Evolutionary conservation across 2,329 filamentous ascomycete genomes (phyloP), one percentile per base, ranked within the genome.

Genomic region (Calcarisporium arbuscula): DNA sequence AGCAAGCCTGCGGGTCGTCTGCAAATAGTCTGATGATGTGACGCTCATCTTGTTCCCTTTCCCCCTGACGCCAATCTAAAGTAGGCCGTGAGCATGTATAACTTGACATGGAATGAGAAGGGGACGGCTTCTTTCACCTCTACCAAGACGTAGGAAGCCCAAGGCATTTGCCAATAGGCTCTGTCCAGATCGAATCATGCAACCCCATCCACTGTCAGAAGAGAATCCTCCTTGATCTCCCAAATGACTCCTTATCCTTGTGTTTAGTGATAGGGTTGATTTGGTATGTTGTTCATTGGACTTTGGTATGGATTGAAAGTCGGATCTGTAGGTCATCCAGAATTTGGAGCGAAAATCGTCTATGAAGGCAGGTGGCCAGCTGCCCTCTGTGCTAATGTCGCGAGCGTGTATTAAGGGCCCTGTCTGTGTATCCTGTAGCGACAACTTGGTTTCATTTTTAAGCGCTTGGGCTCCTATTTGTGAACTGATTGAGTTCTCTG

Each of bases 181-280:
- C 64, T 98, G 92, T 4, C 92, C 92, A 6, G 90, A 95, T 40
- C 92, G 73, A 49, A 98, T 96, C 92, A 98, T 98, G 54, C 92
- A 98, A 0, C 92, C 92, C 88, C 94, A 98, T 33, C 92, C 92
- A 8, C 86, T 89, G 57, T 98, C 92, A 3, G 87, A 90, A 9
- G 86, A 84, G 60, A 96, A 98, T 5, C 85, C 88, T 18, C 72
- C 71, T 38, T 85, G 77, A 31, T 95, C 86, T 9, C 77, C 73
- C 6, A 96, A 65, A 51, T 87, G 83, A 35, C 72, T 89, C 51
- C 88, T 84, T 47, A 96, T 68, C 32, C 88, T 81, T 60, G 94
- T 90, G 2, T 85, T 70, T 38, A 96, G 76, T 4, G 86, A 94
- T 65, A 96, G 77, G 7, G 78, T 68, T 5, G 80, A 70, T 1